A percentile compares a stretch with the other conserved stretches of the same genome.
Conservation (phyloP, 371 early-diverging fungal species). For the Lichtheimia ornata region DNA sequence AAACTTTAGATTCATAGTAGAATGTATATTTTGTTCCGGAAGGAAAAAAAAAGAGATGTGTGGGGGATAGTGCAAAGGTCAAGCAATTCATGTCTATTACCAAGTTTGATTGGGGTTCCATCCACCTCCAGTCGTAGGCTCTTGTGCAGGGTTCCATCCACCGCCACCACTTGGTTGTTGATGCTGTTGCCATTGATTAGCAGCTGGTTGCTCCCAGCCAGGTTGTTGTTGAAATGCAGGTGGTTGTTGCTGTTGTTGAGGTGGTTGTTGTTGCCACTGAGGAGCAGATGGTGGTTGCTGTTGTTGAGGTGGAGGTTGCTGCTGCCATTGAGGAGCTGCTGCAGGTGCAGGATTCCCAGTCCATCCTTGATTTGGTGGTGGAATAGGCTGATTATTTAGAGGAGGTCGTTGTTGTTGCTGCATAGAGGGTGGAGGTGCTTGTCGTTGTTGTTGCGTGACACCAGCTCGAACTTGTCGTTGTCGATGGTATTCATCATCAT, state of each 20-base stretch:
- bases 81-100: background rate
- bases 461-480: background rate
- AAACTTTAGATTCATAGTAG: too few species aligned
- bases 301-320: slow-evolving; percentile 2
- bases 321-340: background rate
- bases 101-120: slow-evolving; percentile 1
- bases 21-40: too few species aligned
- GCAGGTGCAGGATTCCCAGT: too few species aligned
- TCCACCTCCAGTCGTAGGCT: background rate
- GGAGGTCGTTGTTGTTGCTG: background rate
- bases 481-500: background rate
- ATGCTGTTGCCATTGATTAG: background rate
- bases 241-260: background rate
- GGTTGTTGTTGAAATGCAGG: background rate
- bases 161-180: background rate
- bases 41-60: too few species aligned
- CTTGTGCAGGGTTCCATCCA: slow-evolving; percentile 1
- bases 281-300: slow-evolving; percentile 1
- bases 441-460: background rate
- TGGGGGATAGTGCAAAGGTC: too few species aligned
- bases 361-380: too few species aligned
- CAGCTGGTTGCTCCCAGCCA: background rate
- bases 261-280: background rate
- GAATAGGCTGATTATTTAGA: too few species aligned
- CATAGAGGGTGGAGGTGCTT: too few species aligned